Evolutionary conservation across 495 filamentous ascomycete genomes (phyloP).

Genomic region (Trypethelium eluteriae): DNA sequence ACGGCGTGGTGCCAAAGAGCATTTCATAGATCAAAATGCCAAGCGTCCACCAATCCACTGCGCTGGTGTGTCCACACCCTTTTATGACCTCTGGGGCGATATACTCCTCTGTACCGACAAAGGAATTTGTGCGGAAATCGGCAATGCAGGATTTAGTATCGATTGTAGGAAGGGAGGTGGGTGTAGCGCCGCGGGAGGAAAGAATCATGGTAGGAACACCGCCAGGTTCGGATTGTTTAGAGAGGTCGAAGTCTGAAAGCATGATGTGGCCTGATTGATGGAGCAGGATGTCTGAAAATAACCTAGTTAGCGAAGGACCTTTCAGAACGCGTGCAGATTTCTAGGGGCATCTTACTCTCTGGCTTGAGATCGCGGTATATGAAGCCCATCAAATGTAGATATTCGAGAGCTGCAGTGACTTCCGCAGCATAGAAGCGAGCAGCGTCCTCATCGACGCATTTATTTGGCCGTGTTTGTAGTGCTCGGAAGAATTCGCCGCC

Average conservation of each 20-base stretch:
- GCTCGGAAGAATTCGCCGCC: conserved; percentile 97
- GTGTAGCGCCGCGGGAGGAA: conserved; percentile 58
- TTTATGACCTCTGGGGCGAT: conserved; percentile 99
- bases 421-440: conserved; percentile 96
- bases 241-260: conserved; percentile 97
- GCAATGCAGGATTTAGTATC: conserved; percentile 98
- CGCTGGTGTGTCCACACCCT: conserved; percentile 94
- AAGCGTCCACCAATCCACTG: conserved; percentile 98
- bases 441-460: conserved; percentile 94
- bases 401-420: conserved; percentile 95
- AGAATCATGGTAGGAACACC: conserved; percentile 97
- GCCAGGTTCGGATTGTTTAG: conserved; percentile 93
- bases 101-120: conserved; percentile 97
- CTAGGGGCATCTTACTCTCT: conserved; percentile 61
- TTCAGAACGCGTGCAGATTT: background rate
- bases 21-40: conserved; percentile 97
- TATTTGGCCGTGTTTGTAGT: conserved; percentile 90
- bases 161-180: conserved; percentile 80
- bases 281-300: conserved; percentile 72
- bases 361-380: conserved; percentile 98
- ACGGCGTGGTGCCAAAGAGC: conserved; percentile 96
- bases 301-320: conserved; percentile 23
- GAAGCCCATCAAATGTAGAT: conserved; percentile 97
- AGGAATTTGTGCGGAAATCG: conserved; percentile 96
- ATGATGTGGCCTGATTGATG: conserved; percentile 99